These are phyloP conservation scores for Fusarium sp. DNA, from an alignment of 2,329 filamentous ascomycete species.

Conservation along the genomic window DNA sequence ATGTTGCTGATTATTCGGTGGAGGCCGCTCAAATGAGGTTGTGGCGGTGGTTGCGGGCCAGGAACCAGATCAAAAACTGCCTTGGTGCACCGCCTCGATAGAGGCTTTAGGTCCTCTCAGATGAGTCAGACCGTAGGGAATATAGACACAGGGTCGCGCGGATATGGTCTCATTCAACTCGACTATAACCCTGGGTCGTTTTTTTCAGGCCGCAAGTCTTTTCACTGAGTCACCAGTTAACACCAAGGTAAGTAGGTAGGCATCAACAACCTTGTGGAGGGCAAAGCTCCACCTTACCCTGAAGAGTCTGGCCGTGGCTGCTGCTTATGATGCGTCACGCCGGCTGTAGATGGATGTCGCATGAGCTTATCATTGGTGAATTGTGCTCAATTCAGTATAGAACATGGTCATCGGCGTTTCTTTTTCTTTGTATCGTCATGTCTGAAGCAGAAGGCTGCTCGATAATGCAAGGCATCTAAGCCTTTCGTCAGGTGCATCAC, in stretches of 20 bases:
- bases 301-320: constrained; percentile 9
- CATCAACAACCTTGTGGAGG: constrained; percentile 12
- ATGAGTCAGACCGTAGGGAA: constrained; percentile 45
- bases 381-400: not conserved
- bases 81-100: constrained; percentile 49
- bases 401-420: not conserved
- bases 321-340: constrained; percentile 23
- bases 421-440: not conserved
- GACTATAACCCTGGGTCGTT: not conserved
- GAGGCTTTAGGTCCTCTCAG: constrained; percentile 1
- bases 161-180: not conserved
- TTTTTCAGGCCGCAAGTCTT: not conserved
- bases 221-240: constrained; percentile 24
- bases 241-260: not conserved
- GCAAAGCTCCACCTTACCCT: constrained; percentile 33
- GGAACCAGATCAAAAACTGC: constrained; percentile 41
- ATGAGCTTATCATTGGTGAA: too few relatives aligned
- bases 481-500: not conserved
- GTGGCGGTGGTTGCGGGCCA: constrained; percentile 38
- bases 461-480: not conserved
- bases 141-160: constrained; percentile 1
- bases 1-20: constrained; percentile 10
- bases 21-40: constrained; percentile 15
- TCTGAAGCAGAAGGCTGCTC: not conserved
- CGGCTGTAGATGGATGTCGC: not conserved